These are phyloP conservation scores for Cicer chorassanicum DNA, from an alignment of 306 rosid genomes.

Conservation along the genomic window DNA sequence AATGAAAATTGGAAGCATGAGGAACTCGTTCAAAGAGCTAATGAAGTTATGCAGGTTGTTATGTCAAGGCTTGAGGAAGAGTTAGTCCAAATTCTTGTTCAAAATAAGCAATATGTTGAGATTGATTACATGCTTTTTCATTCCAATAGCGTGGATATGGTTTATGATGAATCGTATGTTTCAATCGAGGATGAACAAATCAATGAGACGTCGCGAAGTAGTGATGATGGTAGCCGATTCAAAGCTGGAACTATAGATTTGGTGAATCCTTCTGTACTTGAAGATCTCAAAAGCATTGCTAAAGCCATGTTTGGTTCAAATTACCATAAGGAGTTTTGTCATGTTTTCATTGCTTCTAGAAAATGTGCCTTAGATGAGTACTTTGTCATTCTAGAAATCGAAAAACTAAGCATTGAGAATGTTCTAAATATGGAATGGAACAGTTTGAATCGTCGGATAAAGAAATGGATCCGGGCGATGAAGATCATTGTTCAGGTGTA, in stretches of 20 bases:
- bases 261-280: constrained; percentile 53
- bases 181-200: constrained; percentile 52
- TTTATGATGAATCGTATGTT: constrained; percentile 51
- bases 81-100: constrained; percentile 56
- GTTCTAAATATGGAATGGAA: constrained; percentile 63
- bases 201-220: constrained; percentile 35
- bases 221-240: constrained; percentile 10
- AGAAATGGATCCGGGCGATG: constrained; percentile 59
- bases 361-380: constrained; percentile 64
- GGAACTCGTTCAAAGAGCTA: constrained; percentile 56
- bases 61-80: constrained; percentile 69
- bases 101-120: constrained; percentile 60
- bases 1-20: constrained; percentile 48
- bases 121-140: constrained; percentile 56
- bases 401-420: constrained; percentile 57
- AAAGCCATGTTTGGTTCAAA: constrained; percentile 64
- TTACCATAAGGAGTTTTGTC: constrained; percentile 63
- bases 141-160: constrained; percentile 47
- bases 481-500: constrained; percentile 60
- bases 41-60: constrained; percentile 55
- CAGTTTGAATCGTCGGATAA: constrained; percentile 54
- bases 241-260: constrained; percentile 48
- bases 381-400: constrained; percentile 53
- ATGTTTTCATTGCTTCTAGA: constrained; percentile 52
- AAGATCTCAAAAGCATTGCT: constrained; percentile 65